Conservation (phyloP, 169 alveolate genomes). For the Plasmodium coatneyi region DNA sequence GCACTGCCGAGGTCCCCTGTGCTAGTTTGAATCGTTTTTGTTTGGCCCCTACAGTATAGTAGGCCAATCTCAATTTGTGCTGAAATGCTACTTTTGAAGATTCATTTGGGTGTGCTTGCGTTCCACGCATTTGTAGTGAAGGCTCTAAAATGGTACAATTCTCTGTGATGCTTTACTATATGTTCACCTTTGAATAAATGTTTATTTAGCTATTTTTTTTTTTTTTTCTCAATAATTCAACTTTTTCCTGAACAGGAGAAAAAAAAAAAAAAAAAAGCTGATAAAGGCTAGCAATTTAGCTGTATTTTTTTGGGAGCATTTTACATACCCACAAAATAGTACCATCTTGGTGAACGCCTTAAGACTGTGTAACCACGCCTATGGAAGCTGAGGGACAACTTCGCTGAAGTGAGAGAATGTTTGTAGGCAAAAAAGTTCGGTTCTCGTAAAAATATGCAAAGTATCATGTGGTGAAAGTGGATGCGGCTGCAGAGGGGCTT, state of each 20-base stretch:
- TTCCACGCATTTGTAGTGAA: neutral
- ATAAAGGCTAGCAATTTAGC: neutral
- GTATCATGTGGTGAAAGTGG: neutral
- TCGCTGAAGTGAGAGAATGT: neutral
- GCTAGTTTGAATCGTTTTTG: neutral
- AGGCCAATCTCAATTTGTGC: neutral
- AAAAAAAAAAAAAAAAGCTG: constrained; percentile 10
- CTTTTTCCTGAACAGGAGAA: neutral
- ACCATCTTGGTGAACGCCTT: neutral
- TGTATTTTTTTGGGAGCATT: neutral
- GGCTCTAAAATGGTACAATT: neutral
- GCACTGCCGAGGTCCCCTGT: neutral
- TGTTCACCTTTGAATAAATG: neutral
- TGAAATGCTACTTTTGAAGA: neutral
- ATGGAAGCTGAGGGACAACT: neutral
- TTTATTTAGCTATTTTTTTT: neutral
- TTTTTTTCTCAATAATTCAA: neutral
- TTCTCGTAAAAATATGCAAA: neutral
- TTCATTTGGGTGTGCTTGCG: neutral
- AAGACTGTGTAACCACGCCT: neutral
- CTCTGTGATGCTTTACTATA: neutral
- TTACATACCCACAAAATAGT: neutral
- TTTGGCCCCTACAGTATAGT: neutral
- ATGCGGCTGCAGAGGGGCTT: neutral
- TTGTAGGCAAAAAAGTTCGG: neutral